These are phyloP conservation scores for Dentipellis fragilis DNA, from an alignment of 768 basidiomycete genomes.

Conservation along the genomic window DNA sequence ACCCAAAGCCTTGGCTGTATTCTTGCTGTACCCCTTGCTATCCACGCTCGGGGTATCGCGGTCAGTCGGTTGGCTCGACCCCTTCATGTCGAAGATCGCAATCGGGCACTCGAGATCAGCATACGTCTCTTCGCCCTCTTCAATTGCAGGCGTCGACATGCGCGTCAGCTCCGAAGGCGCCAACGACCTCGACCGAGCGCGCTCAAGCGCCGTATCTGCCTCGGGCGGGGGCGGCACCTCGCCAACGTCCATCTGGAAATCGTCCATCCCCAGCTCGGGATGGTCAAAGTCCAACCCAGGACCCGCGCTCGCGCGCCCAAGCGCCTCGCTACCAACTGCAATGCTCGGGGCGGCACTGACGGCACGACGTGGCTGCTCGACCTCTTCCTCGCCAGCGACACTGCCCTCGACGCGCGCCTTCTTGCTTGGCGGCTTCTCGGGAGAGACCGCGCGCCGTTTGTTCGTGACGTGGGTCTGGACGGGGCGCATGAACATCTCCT, in stretches of 20 bases:
- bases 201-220: slow-evolving; percentile 24
- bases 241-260: slow-evolving; percentile 64
- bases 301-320: slow-evolving; percentile 27
- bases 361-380: slow-evolving; percentile 67
- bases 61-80: slow-evolving; percentile 34
- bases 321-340: slow-evolving; percentile 44
- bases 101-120: slow-evolving; percentile 69
- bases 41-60: slow-evolving; percentile 36
- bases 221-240: slow-evolving; percentile 33
- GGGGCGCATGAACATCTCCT: slow-evolving; percentile 78
- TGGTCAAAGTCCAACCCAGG: slow-evolving; percentile 49
- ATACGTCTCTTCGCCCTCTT: slow-evolving; percentile 56
- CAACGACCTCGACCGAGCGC: slow-evolving; percentile 34
- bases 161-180: slow-evolving; percentile 47
- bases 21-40: slow-evolving; percentile 75
- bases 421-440: slow-evolving; percentile 43
- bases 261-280: slow-evolving; percentile 45
- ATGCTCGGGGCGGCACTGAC: slow-evolving; percentile 48
- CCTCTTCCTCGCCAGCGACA: slow-evolving; percentile 32
- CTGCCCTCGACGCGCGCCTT: slow-evolving; percentile 43
- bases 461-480: slow-evolving; percentile 30
- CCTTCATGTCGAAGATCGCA: slow-evolving; percentile 67
- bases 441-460: slow-evolving; percentile 53
- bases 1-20: slow-evolving; percentile 76
- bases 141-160: slow-evolving; percentile 56